A percentile compares a stretch with the other conserved stretches of the same genome.
Conservation (phyloP, 768 basidiomycete species). For the Tulasnella sp. region DNA sequence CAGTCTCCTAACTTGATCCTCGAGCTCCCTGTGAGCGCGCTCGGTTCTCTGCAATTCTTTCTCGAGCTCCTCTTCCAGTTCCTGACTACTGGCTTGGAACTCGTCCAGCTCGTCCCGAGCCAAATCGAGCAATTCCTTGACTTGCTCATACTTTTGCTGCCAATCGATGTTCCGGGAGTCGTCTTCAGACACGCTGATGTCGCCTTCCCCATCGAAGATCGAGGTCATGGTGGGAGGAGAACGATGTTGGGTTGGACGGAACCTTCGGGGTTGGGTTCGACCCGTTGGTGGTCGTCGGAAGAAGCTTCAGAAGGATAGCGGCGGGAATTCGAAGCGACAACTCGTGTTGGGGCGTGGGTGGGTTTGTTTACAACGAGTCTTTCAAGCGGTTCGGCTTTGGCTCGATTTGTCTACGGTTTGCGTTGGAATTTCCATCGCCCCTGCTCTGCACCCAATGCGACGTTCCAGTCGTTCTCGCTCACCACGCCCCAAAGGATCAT, state of each 20-base stretch:
- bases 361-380: not conserved
- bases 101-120: conserved; percentile 20
- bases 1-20: conserved; percentile 13
- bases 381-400: not conserved
- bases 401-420: not conserved
- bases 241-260: not conserved
- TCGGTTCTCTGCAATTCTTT: conserved; percentile 27
- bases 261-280: not conserved
- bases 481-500: not conserved
- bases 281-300: not conserved
- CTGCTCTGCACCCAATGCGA: not conserved
- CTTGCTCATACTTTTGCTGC: conserved; percentile 13
- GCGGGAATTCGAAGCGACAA: not conserved
- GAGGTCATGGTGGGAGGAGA: not conserved
- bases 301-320: not conserved
- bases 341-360: not conserved
- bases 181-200: not conserved
- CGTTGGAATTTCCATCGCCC: not conserved
- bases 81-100: conserved; percentile 22
- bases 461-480: not conserved
- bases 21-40: conserved; percentile 18
- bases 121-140: conserved; percentile 18
- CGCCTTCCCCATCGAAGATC: not conserved
- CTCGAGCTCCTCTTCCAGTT: conserved; percentile 30
- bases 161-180: conserved; percentile 14